phyloP scores from a whole-genome alignment of 441 rosid genomes.

The Populus hybrid region DNA sequence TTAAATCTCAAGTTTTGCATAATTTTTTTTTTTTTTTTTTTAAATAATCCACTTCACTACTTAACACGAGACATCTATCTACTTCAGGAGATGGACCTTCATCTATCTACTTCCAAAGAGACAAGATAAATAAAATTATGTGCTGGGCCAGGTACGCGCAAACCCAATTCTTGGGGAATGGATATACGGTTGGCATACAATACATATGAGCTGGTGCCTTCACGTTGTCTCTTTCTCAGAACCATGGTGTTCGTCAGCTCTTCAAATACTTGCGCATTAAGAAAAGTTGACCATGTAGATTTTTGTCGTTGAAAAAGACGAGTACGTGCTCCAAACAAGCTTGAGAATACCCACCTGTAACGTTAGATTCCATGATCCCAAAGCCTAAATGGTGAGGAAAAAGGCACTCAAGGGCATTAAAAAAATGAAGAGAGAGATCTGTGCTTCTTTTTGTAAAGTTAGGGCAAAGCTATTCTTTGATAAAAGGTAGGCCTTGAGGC shows the following conservation, averaged over 20 bases:
- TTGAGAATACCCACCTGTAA: background rate
- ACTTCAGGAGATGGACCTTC: too few species aligned
- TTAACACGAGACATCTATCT: too few species aligned
- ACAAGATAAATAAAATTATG: background rate
- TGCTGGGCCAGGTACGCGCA: background rate
- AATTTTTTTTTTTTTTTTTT: too few species aligned
- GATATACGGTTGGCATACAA: background rate
- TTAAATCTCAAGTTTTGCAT: too few species aligned
- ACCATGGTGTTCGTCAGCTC: background rate
- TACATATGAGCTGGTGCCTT: background rate
- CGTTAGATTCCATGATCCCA: constrained; percentile 11
- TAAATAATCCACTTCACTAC: too few species aligned
- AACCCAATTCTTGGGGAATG: too few species aligned
- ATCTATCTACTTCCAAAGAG: too few species aligned
- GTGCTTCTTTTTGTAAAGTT: constrained; percentile 26
- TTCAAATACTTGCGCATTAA: constrained; percentile 9
- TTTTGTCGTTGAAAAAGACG: background rate
- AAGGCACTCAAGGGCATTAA: constrained; percentile 10
- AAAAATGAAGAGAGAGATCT: background rate
- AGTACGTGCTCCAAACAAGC: background rate
- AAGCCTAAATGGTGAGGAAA: constrained; percentile 2
- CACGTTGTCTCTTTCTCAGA: background rate
- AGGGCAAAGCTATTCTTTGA: constrained; percentile 22
- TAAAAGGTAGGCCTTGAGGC: constrained; percentile 12
- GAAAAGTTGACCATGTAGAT: constrained; percentile 2